Evolutionary conservation across 805 yeast species (phyloP), one percentile per base, ranked within the genome.

Genomic region (Martiniozyma abietophila): DNA sequence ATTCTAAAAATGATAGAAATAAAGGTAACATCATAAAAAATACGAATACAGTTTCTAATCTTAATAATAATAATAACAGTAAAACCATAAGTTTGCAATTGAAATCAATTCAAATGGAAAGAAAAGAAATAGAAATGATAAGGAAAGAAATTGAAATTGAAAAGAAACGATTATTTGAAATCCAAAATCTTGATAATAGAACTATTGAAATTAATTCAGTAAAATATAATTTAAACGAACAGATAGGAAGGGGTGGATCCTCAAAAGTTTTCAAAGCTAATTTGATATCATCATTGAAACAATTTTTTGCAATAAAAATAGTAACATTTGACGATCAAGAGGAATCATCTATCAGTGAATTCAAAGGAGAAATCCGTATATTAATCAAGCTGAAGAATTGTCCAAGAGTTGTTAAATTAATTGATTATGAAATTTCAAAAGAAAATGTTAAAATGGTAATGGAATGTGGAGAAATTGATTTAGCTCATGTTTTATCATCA

Each of bases 381-480:
- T 58, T 89, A 37, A 61, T 69, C 16, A 71, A 71, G 44, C 60
- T 92, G 17, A 63, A 68, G 36, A 59, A 66, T 25, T 69, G 77
- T 44, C 70, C 71, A 22, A 61, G 96, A 33, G 96, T 89, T 4
- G 95, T 92, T 4, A 68, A 72, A 47, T 62, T 89, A 28, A 59
- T 80, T 23, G 95, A 85, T 49, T 73, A 80, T 54, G 75, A 78
- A n/a, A 63, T 85, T 44, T 65, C 67, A 3, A 74, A 70, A 18
- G 76, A 80, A 0, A 67, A 76, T 2, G 64, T 89, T 23, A 67
- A 69, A 48, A 60, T 89, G 42, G 81, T 86, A 3, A 84, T 89
- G 95, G 97, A 92, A 56, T 83, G 94, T 51, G 97, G 97, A 15
- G 95, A 89, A 42, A 71, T 82, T 34, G 96, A 89, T 54, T 58